A percentile compares a stretch with the other conserved stretches of the same genome.
Conservation (phyloP, 768 basidiomycete species). For the Favolaschia claudopus region DNA sequence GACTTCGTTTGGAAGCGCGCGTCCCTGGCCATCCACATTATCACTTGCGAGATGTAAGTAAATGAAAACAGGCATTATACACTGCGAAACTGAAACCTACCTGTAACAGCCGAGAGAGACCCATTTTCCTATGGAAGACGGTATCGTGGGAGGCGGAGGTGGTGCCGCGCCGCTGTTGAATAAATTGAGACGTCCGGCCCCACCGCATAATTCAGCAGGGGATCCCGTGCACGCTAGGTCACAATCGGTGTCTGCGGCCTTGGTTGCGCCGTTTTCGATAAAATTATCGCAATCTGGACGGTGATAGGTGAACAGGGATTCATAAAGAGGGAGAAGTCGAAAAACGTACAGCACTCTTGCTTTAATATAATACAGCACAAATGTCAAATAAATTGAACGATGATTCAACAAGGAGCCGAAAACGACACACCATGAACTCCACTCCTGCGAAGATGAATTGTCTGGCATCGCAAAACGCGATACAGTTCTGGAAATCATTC, state of each 20-base stretch:
- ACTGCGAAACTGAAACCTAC: conserved; percentile 47
- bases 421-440: conserved; percentile 54
- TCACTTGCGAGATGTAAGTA: conserved; percentile 48
- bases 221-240: conserved; percentile 69
- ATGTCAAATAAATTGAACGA: conserved; percentile 31
- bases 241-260: conserved; percentile 60
- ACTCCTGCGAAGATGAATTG: conserved; percentile 71
- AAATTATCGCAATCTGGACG: conserved; percentile 71
- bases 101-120: conserved; percentile 77
- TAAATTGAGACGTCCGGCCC: conserved; percentile 63
- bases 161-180: conserved; percentile 69
- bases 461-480: conserved; percentile 54
- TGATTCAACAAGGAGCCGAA: conserved; percentile 1
- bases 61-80: conserved; percentile 50
- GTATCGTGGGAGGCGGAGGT: conserved; percentile 61
- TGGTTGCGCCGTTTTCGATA: conserved; percentile 54
- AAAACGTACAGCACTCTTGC: conserved; percentile 63
- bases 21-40: conserved; percentile 49
- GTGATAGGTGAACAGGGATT: conserved; percentile 10
- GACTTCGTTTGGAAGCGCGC: conserved; percentile 44
- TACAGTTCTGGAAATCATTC: conserved; percentile 38
- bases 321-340: conserved; percentile 2
- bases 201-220: conserved; percentile 65
- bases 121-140: conserved; percentile 69
- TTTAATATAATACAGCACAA: not conserved